These are phyloP conservation scores for Teunomyces stri DNA, from an alignment of 805 yeast genomes.

Conservation along the genomic window DNA sequence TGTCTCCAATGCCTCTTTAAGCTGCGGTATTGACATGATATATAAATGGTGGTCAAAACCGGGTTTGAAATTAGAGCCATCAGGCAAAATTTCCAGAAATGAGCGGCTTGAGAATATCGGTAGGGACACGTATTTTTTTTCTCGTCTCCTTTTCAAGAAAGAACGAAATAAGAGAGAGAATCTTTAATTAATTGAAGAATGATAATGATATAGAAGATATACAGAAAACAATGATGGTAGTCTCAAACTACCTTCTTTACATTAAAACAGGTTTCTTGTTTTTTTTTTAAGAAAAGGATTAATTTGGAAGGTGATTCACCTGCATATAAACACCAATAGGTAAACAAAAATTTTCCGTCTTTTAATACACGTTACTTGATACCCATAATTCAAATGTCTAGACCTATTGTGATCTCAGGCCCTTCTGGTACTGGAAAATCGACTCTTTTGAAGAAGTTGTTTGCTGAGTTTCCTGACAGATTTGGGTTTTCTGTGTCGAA, in stretches of 20 bases:
- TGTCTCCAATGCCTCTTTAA: slow-evolving; percentile 46
- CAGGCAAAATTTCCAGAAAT: background rate
- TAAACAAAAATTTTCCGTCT: slow-evolving; percentile 1
- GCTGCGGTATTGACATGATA: slow-evolving; percentile 16
- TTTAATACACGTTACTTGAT: background rate
- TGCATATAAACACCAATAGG: background rate
- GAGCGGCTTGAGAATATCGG: background rate
- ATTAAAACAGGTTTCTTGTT: no score
- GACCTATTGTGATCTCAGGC: slow-evolving; percentile 94
- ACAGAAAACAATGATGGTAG: no score
- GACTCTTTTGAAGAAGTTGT: slow-evolving; percentile 82
- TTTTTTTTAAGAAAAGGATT: no score
- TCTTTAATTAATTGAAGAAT: no score
- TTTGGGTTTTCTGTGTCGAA: slow-evolving; percentile 95
- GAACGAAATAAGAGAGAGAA: no score
- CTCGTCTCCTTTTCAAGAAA: background rate
- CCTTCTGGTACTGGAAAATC: slow-evolving; percentile 98
- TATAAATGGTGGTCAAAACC: background rate
- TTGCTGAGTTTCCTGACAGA: slow-evolving; percentile 83
- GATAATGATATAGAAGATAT: no score
- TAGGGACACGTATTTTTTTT: background rate
- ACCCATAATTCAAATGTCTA: slow-evolving; percentile 26
- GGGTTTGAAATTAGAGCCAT: background rate
- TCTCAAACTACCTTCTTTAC: no score
- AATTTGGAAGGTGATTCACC: background rate